Evolutionary conservation across 495 filamentous ascomycete species (phyloP), one percentile per base, ranked within the genome.

Genomic region (Acidomyces sp.): DNA sequence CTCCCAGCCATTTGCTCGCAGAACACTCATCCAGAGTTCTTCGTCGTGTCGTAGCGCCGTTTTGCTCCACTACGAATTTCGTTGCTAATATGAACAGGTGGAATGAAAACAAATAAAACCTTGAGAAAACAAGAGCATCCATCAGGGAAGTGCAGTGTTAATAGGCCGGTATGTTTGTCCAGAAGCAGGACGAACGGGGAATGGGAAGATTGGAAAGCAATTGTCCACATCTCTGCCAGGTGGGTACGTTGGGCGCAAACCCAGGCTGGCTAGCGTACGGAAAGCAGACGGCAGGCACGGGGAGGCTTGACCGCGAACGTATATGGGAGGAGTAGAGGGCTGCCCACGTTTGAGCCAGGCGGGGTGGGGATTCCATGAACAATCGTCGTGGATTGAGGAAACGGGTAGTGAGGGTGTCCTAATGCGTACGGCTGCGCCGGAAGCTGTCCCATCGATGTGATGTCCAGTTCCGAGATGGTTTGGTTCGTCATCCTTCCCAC

Each of bases 351-450:
- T 24, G 20, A 36, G 28, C 18, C 23, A 6, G 31, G 45, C 2
- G 39, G 34, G 34, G 33, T 33, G 10, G 25, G 42, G 3, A 38
- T 20, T 3, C 23, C 19, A 22, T 13, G 22, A 28, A n/a, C 5
- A 34, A 7, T 26, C n/a, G 41, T 4, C 13, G 21, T 3, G 21
- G 32, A 17, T 18, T 17, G 23, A 5, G 10, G 29, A 5, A 21
- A 6, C 31, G n/a, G 31, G 20, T 39, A 39, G 7, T 21, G 27
- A 20, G 18, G 9, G 18, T n/a, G 6, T 5, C 33, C 12, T 16
- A 37, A 27, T 16, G 48, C 42, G 23, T 51, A 51, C 19, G 41
- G 48, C 26, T 41, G 37, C 10, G 19, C 42, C 9, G 48, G 48
- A 16, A 51, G 31, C 9, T 36, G 48, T 6, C 46, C 48, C 37